Conservation (phyloP, 805 yeast species). For the Deakozyma indianensis region DNA sequence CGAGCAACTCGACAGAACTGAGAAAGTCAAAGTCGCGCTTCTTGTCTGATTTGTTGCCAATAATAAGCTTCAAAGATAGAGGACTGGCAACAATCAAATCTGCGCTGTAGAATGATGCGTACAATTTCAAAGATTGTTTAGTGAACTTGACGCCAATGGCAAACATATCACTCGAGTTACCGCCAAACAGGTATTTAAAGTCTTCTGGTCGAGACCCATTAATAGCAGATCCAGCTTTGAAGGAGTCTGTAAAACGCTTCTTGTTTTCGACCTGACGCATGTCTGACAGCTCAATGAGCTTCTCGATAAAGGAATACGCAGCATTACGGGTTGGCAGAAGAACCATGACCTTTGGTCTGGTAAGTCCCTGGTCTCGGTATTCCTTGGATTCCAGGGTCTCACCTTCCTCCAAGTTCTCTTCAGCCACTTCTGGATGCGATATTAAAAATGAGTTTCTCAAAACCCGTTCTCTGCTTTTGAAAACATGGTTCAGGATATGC, state of each 20-base stretch:
- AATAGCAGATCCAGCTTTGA: constrained; percentile 35
- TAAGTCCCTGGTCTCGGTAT: constrained; percentile 85
- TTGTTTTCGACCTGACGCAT: constrained; percentile 68
- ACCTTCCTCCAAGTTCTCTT: constrained; percentile 18
- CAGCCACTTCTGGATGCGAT: constrained; percentile 20
- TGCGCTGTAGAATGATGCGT: constrained; percentile 68
- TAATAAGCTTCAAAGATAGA: constrained; percentile 65
- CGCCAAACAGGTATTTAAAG: constrained; percentile 64
- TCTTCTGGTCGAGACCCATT: constrained; percentile 63
- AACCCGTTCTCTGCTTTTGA: constrained; percentile 76
- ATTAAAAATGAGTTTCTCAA: constrained; percentile 58
- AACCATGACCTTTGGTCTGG: constrained; percentile 78
- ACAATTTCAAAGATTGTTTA: constrained; percentile 71
- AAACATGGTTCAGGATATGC: constrained; percentile 72
- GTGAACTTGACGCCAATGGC: constrained; percentile 85
- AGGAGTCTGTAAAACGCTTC: constrained; percentile 60
- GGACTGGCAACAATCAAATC: constrained; percentile 89
- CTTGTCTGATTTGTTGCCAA: constrained; percentile 42
- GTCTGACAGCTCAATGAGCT: constrained; percentile 47
- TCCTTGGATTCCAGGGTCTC: constrained; percentile 42
- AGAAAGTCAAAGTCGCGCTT: constrained; percentile 67
- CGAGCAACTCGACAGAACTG: constrained; percentile 71
- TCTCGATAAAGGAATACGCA: constrained; percentile 54
- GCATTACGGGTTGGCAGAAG: constrained; percentile 73
- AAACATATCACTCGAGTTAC: constrained; percentile 85